Base-by-base conservation (phyloP, 2,329 filamentous ascomycete species). In the Chalaropsis ovoidea region DNA sequence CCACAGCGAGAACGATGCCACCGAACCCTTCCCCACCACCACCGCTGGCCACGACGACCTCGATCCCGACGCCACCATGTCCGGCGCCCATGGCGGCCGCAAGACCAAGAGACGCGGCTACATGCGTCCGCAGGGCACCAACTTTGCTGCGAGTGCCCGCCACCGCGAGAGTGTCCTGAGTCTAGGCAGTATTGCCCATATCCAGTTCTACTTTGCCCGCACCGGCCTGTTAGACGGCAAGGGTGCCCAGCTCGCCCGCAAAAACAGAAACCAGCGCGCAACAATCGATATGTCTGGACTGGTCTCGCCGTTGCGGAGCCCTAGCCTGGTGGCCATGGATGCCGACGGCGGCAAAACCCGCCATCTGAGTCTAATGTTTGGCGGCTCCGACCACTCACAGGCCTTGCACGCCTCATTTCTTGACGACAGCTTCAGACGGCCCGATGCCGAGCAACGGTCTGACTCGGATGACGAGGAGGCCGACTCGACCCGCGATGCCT, bases 141-240 rank as follows among this genome's bases (percentile, higher is more conserved):
- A 91, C 72, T 99, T 97, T 74, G 90, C 94, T 31, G 88, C 89
- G 67, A 96, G 92, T 66, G 94, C 94, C 60, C 86, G 86, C 73
- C 90, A 90, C 62, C 83, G 94, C 69, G 93, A 99, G 75, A 96
- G 92, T 73, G 94, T 99, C 69, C 87, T 97, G 84, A 96, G 90
- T 72, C 77, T 99, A 68, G 94, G 94, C 65, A 96, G 92, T 75
- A 99, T 99, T 71, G 90, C 92, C 65, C 94, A 99, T 77, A 79
- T 99, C 72, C 94, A 99, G 76, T 96, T 97, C 77, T 99, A 97
- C 77, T 99, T 99, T 77, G 93, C 94, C 43, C 82, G 94, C 67
- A 99, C 94, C 0, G 94, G 94, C 5, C 77, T 99, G 69, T 78
- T 99, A 62, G 94, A 99, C 72, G 91, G 93, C 66, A 96, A 96